Percentiles rank a stretch among this genome's conserved stretches.
These are phyloP conservation scores for Curvularia sp. DNA, from an alignment of 2,329 filamentous ascomycete genomes.

Conservation along the genomic window DNA sequence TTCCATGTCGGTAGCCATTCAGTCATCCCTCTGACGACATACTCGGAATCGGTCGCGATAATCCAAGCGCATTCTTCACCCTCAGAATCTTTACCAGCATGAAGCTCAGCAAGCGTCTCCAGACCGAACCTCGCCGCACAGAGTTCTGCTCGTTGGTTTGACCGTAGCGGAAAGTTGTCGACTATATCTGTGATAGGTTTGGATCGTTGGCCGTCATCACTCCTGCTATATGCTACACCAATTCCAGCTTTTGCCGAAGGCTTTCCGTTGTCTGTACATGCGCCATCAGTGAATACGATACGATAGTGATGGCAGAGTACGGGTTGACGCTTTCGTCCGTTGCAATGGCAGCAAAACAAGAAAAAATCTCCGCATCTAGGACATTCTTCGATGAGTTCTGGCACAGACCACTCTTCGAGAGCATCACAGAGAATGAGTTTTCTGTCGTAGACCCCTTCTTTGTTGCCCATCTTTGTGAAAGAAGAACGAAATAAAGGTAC, in stretches of 20 bases:
- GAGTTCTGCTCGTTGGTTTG: slow-evolving; percentile 24
- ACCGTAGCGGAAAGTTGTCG: slow-evolving; percentile 18
- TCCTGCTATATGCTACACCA: background rate
- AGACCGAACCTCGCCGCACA: slow-evolving; percentile 19
- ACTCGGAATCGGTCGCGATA: slow-evolving; percentile 22
- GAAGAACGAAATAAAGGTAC: too few species aligned
- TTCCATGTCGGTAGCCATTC: slow-evolving; percentile 19
- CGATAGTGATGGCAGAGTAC: too few species aligned
- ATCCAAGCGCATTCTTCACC: slow-evolving; percentile 4
- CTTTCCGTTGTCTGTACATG: background rate
- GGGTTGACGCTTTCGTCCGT: too few species aligned
- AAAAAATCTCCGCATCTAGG: too few species aligned
- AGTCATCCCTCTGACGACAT: slow-evolving; percentile 24
- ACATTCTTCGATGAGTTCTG: too few species aligned
- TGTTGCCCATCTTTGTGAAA: too few species aligned
- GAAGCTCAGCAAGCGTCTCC: slow-evolving; percentile 5
- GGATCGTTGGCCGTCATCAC: background rate
- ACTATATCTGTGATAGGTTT: slow-evolving; percentile 15
- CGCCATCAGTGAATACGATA: too few species aligned
- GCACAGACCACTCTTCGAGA: too few species aligned
- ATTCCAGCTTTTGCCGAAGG: background rate
- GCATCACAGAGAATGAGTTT: too few species aligned
- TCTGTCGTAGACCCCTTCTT: too few species aligned
- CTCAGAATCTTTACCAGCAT: background rate
- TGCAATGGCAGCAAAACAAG: too few species aligned